Evolutionary conservation across 202 grass and related monocot genomes (phyloP).

Genomic region (Schoenoplectus triqueter): DNA sequence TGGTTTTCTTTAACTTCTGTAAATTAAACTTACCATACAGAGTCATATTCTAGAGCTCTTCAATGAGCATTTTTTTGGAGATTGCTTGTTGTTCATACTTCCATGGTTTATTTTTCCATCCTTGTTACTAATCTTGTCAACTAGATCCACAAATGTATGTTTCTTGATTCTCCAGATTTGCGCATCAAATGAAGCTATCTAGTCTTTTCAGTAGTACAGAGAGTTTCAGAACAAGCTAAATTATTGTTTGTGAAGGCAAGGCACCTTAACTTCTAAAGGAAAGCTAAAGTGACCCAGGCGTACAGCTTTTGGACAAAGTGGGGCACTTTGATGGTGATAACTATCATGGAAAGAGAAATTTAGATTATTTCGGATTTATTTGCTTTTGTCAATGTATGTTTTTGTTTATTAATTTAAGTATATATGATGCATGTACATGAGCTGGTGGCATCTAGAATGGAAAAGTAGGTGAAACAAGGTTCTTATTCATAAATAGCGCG

Average conservation of each 20-base stretch:
- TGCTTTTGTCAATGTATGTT: constrained; percentile 24
- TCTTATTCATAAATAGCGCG: constrained; percentile 15
- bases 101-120: background rate
- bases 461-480: constrained; percentile 29
- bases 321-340: constrained; percentile 23
- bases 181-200: background rate
- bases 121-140: constrained; percentile 11
- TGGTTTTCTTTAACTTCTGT: constrained; percentile 16
- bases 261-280: constrained; percentile 23
- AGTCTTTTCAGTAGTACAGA: constrained; percentile 14
- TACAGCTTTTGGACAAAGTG: constrained; percentile 35
- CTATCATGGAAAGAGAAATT: constrained; percentile 39
- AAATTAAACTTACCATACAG: constrained; percentile 15
- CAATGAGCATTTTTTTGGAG: background rate
- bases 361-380: constrained; percentile 19
- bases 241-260: constrained; percentile 22
- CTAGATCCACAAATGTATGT: background rate
- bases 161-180: constrained; percentile 12
- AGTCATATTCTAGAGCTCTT: too few species aligned
- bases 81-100: background rate
- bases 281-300: constrained; percentile 26
- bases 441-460: constrained; percentile 25
- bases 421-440: constrained; percentile 23
- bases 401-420: constrained; percentile 29
- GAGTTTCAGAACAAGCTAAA: constrained; percentile 23